A percentile compares a stretch with the other conserved stretches of the same genome.
These are phyloP conservation scores for Boletus rex-veris DNA, from an alignment of 768 basidiomycete genomes.

Conservation along the genomic window DNA sequence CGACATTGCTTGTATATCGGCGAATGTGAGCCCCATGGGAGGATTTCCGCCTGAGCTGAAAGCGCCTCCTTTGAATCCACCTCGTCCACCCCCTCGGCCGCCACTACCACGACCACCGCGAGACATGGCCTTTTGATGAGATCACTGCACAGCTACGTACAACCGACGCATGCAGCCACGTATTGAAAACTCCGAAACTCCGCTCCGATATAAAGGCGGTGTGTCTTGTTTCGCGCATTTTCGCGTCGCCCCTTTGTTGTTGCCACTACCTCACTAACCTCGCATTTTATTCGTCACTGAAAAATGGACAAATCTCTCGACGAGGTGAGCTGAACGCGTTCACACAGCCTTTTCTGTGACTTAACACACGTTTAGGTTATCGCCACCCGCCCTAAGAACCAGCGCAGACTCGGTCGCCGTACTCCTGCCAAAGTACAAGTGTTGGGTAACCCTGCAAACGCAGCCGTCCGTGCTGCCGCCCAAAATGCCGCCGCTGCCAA, in stretches of 20 bases:
- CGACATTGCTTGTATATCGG: conserved; percentile 74
- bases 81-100: conserved; percentile 55
- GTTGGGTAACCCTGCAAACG: conserved; percentile 53
- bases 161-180: neutral
- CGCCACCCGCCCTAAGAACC: conserved; percentile 49
- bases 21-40: conserved; percentile 78
- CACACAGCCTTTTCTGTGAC: neutral
- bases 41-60: conserved; percentile 41
- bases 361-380: conserved; percentile 53
- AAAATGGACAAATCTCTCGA: conserved; percentile 83
- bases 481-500: conserved; percentile 41
- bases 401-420: conserved; percentile 42
- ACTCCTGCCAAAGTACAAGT: conserved; percentile 53
- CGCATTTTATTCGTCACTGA: neutral
- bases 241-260: conserved; percentile 28
- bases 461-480: conserved; percentile 51
- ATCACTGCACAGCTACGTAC: conserved; percentile 10
- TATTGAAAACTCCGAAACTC: conserved; percentile 27
- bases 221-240: neutral
- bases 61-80: conserved; percentile 52
- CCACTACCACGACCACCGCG: conserved; percentile 44
- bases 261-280: conserved; percentile 19
- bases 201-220: conserved; percentile 22
- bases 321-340: conserved; percentile 49
- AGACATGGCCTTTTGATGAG: conserved; percentile 39